Percentiles rank a stretch among this genome's conserved stretches.
Conservation (phyloP, 805 yeast genomes). For the Hanseniaspora vineae region DNA sequence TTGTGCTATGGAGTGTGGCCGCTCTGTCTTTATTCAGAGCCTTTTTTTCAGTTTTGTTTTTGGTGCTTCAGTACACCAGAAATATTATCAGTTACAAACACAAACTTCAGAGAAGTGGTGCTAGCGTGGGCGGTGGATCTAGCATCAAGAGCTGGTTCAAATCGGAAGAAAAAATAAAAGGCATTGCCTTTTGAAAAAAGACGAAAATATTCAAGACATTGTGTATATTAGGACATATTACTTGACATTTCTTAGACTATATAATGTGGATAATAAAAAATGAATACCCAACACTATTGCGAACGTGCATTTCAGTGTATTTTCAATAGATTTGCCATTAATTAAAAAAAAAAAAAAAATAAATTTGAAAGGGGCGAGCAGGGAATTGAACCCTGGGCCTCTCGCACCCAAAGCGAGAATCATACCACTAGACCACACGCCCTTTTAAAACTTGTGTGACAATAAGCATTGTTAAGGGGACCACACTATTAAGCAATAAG, state of each 20-base stretch:
- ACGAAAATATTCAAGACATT: not conserved
- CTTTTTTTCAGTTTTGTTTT: slow-evolving; percentile 62
- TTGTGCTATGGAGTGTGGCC: slow-evolving; percentile 89
- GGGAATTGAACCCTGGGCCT: slow-evolving; percentile 50
- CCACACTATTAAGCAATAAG: not conserved
- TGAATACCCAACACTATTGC: not conserved
- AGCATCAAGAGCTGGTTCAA: slow-evolving; percentile 3
- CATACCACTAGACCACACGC: slow-evolving; percentile 44
- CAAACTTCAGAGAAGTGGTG: slow-evolving; percentile 26
- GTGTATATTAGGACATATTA: too few relatives aligned
- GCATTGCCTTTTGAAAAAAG: not conserved
- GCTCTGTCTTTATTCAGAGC: slow-evolving; percentile 73
- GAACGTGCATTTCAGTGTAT: not conserved
- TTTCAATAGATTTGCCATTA: not conserved
- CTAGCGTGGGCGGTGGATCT: slow-evolving; percentile 1
- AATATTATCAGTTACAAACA: slow-evolving; percentile 27
- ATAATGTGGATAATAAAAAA: too few relatives aligned
- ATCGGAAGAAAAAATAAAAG: not conserved
- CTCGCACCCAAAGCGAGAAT: slow-evolving; percentile 47
- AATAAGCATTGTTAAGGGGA: not conserved
- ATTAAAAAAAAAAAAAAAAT: slow-evolving; percentile 1
- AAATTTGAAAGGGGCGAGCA: slow-evolving; percentile 22
- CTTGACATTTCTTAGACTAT: not conserved
- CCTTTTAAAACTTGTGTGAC: slow-evolving; percentile 8
- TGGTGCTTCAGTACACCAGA: slow-evolving; percentile 31